Percentiles rank a stretch among this genome's conserved stretches.
phyloP scores from a whole-genome alignment of 1,139 yeast species.

The Debaryomyces psychrophilus region DNA sequence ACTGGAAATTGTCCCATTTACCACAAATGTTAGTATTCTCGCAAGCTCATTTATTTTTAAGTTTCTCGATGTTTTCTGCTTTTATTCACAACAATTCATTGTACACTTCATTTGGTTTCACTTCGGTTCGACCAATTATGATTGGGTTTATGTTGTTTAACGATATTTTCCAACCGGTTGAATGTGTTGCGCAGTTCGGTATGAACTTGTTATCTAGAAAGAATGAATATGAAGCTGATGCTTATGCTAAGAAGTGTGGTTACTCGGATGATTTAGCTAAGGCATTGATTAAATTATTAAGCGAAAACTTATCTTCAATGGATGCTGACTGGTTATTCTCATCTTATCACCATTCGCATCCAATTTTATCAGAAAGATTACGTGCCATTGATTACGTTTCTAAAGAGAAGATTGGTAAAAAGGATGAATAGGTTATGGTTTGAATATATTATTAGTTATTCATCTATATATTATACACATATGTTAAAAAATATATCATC shows the following conservation, averaged over 20 bases:
- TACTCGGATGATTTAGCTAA: conserved; percentile 67
- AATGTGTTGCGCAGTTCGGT: conserved; percentile 64
- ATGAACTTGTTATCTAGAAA: conserved; percentile 76
- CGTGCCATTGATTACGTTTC: conserved; percentile 62
- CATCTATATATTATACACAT: conserved; percentile 6
- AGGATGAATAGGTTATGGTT: conserved; percentile 6
- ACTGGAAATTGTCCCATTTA: conserved; percentile 90
- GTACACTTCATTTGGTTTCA: conserved; percentile 78
- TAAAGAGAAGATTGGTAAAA: conserved; percentile 46
- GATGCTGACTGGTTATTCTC: conserved; percentile 90
- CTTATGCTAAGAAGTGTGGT: conserved; percentile 75
- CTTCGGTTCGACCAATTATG: conserved; percentile 62
- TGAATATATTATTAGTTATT: neutral
- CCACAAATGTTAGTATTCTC: conserved; percentile 66
- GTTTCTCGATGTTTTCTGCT: conserved; percentile 74
- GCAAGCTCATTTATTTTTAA: conserved; percentile 64
- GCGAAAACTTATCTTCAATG: conserved; percentile 79
- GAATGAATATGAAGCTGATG: conserved; percentile 92
- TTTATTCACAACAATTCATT: conserved; percentile 79
- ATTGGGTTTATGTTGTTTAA: conserved; percentile 78
- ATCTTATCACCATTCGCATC: conserved; percentile 88
- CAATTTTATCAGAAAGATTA: conserved; percentile 86
- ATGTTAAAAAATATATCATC: neutral
- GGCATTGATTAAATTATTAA: conserved; percentile 74
- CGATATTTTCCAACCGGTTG: conserved; percentile 78